Conservation (phyloP, 441 rosid genomes). For the Croton setiger region DNA sequence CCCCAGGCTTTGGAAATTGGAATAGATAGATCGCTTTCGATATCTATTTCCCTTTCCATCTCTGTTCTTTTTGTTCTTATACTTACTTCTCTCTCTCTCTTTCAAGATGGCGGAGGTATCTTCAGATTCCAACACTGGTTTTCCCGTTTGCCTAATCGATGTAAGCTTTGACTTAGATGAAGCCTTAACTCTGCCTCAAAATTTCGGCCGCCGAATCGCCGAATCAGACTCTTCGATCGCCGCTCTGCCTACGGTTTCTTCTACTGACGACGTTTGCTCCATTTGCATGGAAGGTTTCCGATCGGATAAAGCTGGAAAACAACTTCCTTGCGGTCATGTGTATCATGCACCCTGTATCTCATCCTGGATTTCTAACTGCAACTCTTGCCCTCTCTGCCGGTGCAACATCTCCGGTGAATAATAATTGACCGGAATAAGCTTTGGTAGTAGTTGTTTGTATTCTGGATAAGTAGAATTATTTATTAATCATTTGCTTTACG, state of each 20-base stretch:
- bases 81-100: background rate
- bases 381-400: constrained; percentile 56
- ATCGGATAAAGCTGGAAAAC: constrained; percentile 13
- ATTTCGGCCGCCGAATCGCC: background rate
- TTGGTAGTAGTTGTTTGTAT: too few species aligned
- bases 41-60: background rate
- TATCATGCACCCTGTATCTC: constrained; percentile 40
- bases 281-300: constrained; percentile 46
- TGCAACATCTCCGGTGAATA: constrained; percentile 17
- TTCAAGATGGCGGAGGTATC: background rate
- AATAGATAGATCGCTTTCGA: background rate
- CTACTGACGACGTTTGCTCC: constrained; percentile 23
- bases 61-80: too few species aligned
- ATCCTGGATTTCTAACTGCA: constrained; percentile 33
- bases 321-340: constrained; percentile 43
- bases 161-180: constrained; percentile 38
- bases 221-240: constrained; percentile 13
- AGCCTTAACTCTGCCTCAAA: constrained; percentile 18
- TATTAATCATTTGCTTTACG: too few species aligned
- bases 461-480: too few species aligned
- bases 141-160: constrained; percentile 11
- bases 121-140: background rate
- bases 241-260: constrained; percentile 22
- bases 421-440: background rate
- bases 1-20: background rate